phyloP scores from a whole-genome alignment of 2,329 filamentous ascomycete genomes.

The Drechslerella dactyloides region DNA sequence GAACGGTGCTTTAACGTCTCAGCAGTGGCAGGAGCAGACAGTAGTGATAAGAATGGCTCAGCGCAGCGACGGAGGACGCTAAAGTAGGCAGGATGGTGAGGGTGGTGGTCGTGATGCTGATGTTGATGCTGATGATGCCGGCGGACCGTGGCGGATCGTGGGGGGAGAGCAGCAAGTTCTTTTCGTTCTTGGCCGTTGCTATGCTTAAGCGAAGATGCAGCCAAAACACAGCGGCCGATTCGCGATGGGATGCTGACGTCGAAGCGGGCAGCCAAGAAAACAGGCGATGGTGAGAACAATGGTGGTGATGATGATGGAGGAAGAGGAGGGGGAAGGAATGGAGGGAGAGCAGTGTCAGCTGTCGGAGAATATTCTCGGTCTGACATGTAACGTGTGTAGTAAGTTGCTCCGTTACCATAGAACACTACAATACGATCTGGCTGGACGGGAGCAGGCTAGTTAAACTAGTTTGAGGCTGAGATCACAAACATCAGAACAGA shows the following conservation, averaged over 20 bases:
- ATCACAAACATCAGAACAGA: neutral
- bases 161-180: neutral
- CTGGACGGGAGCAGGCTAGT: too few relatives aligned
- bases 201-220: slow-evolving; percentile 10
- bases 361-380: too few relatives aligned
- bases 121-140: neutral
- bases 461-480: neutral
- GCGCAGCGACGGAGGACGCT: too few relatives aligned
- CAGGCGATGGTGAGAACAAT: neutral
- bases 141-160: neutral
- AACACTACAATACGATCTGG: too few relatives aligned
- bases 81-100: neutral
- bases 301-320: neutral
- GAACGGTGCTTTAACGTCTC: neutral
- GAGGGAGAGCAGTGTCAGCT: too few relatives aligned
- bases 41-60: too few relatives aligned
- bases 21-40: too few relatives aligned
- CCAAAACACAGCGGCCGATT: neutral
- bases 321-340: too few relatives aligned
- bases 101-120: neutral
- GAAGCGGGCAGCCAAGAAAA: neutral
- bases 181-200: neutral
- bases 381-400: too few relatives aligned
- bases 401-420: too few relatives aligned
- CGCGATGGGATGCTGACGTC: neutral